phyloP scores from a whole-genome alignment of 139 green algal genomes.

The Microglena sp. region DNA sequence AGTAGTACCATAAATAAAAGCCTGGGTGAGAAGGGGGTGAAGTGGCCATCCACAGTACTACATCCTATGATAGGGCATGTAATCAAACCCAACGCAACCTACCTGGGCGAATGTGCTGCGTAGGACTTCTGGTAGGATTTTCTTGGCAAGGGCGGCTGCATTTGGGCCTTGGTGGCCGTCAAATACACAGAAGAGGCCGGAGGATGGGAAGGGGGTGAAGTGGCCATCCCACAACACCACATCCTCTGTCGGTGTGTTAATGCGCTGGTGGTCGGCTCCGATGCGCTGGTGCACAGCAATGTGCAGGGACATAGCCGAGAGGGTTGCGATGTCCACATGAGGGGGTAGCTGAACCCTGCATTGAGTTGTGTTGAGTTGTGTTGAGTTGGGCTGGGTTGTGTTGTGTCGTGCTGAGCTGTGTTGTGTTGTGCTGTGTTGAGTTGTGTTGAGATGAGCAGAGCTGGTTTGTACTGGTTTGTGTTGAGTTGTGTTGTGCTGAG shows the following conservation, averaged over 20 bases:
- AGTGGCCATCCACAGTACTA: too few species aligned
- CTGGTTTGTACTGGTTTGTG: too few species aligned
- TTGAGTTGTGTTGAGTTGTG: neutral
- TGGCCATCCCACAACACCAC: constrained; percentile 34
- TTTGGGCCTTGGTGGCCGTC: constrained; percentile 39
- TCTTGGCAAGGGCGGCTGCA: constrained; percentile 11
- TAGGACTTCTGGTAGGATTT: constrained; percentile 15
- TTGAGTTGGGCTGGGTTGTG: too few species aligned
- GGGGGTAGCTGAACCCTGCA: neutral
- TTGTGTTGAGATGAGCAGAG: too few species aligned
- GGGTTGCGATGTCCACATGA: neutral
- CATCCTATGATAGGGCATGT: too few species aligned
- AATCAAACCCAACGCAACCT: too few species aligned
- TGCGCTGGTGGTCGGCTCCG: constrained; percentile 28
- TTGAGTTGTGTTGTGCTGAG: too few species aligned
- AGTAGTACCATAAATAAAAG: too few species aligned
- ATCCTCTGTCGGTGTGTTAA: constrained; percentile 23
- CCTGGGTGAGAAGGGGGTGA: too few species aligned
- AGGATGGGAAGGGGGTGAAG: constrained; percentile 6
- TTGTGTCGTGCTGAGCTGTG: neutral
- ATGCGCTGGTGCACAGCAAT: constrained; percentile 11
- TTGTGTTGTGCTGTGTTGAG: neutral
- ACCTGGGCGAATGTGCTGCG: too few species aligned
- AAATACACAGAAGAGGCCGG: constrained; percentile 1
- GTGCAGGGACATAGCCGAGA: neutral